Conservation (phyloP, 2,329 filamentous ascomycete genomes). For the Fusarium devonianum region DNA sequence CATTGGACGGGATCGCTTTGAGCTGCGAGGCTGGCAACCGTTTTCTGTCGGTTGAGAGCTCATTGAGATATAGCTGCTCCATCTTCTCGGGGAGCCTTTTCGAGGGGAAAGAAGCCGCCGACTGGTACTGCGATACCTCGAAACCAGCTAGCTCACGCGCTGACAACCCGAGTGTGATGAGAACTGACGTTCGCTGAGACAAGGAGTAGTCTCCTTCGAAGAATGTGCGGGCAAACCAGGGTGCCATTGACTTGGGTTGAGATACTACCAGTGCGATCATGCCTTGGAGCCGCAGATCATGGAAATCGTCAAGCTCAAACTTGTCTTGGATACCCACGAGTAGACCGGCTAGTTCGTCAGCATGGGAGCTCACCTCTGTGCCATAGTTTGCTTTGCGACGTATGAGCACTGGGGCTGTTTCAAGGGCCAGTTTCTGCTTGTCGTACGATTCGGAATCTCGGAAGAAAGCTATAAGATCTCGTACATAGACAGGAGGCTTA, state of each 20-base stretch:
- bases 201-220: constrained; percentile 94
- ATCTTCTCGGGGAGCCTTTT: constrained; percentile 78
- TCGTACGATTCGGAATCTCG: constrained; percentile 86
- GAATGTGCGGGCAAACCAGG: constrained; percentile 83
- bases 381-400: constrained; percentile 89
- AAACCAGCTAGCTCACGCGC: constrained; percentile 86
- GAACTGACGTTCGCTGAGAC: constrained; percentile 79
- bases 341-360: constrained; percentile 78
- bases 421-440: constrained; percentile 79
- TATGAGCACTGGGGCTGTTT: constrained; percentile 80
- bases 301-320: constrained; percentile 80
- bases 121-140: constrained; percentile 62
- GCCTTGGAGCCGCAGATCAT: constrained; percentile 76
- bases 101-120: constrained; percentile 72
- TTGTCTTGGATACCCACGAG: constrained; percentile 85
- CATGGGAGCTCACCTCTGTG: constrained; percentile 84
- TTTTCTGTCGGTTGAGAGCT: constrained; percentile 39
- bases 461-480: constrained; percentile 81
- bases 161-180: constrained; percentile 81
- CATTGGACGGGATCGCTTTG: constrained; percentile 62
- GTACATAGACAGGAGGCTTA: constrained; percentile 86
- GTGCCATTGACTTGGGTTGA: constrained; percentile 78
- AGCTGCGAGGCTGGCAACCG: constrained; percentile 47
- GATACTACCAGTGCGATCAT: constrained; percentile 84
- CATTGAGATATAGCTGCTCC: constrained; percentile 73